phyloP scores from a whole-genome alignment of 768 basidiomycete species.

The Dendrothele bispora region DNA sequence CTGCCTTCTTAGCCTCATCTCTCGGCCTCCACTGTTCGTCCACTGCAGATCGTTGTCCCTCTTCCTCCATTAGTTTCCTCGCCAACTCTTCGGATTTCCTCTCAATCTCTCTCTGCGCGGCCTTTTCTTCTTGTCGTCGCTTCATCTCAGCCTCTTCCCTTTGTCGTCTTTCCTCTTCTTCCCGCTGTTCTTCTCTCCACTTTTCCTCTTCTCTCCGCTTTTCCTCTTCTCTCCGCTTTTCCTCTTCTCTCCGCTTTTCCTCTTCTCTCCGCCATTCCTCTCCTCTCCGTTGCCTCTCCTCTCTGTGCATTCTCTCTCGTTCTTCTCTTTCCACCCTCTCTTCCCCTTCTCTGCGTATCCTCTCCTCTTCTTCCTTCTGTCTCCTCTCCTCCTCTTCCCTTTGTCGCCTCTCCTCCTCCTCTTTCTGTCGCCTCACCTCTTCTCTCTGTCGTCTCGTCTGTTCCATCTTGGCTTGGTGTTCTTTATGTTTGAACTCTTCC shows the following conservation, averaged over 20 bases:
- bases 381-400: slow-evolving; percentile 14
- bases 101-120: slow-evolving; percentile 12
- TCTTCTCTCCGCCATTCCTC: slow-evolving; percentile 24
- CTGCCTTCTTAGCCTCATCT: slow-evolving; percentile 14
- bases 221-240: slow-evolving; percentile 12
- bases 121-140: slow-evolving; percentile 20
- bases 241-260: slow-evolving; percentile 16
- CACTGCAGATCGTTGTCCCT: slow-evolving; percentile 6
- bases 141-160: slow-evolving; percentile 29
- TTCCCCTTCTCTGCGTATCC: slow-evolving; percentile 8
- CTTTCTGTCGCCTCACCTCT: slow-evolving; percentile 24
- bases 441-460: slow-evolving; percentile 8
- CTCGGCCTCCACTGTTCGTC: slow-evolving; percentile 24
- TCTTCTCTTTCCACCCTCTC: not conserved
- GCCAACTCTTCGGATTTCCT: not conserved
- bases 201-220: slow-evolving; percentile 21
- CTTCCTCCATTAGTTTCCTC: slow-evolving; percentile 16
- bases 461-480: slow-evolving; percentile 8
- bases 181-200: slow-evolving; percentile 26
- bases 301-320: slow-evolving; percentile 5
- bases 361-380: slow-evolving; percentile 9
- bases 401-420: slow-evolving; percentile 21
- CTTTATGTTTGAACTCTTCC: slow-evolving; percentile 8
- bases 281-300: not conserved
- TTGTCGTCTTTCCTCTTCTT: slow-evolving; percentile 20